Evolutionary conservation across 208 protist genomes (phyloP).

Genomic region (Crithidia expoeki): DNA sequence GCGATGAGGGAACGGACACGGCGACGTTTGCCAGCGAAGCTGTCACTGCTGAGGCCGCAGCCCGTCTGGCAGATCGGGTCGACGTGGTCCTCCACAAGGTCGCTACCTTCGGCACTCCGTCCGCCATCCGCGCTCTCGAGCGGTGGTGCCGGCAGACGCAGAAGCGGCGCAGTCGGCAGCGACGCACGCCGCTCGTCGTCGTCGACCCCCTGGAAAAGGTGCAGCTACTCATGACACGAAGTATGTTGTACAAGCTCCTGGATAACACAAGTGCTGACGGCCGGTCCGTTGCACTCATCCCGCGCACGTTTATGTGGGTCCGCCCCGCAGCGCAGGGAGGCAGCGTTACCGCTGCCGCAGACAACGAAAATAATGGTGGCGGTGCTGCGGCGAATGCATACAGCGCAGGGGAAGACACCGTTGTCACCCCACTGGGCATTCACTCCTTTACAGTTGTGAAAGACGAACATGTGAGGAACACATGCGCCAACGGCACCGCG

Average conservation of each 20-base stretch:
- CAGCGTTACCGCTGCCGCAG: background rate
- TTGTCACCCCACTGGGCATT: conserved; percentile 20
- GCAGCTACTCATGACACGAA: conserved; percentile 56
- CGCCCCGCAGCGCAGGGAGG: background rate
- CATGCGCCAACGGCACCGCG: conserved; percentile 19
- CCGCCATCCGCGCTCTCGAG: conserved; percentile 45
- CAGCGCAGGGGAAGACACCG: background rate
- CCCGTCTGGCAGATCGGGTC: conserved; percentile 26
- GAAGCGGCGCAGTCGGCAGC: conserved; percentile 23
- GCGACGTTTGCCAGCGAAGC: background rate
- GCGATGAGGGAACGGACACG: background rate
- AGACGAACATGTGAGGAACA: conserved; percentile 2
- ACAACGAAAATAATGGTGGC: background rate
- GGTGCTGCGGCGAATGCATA: too few relatives aligned
- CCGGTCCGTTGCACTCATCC: conserved; percentile 41
- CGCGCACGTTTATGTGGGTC: conserved; percentile 66
- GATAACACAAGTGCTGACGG: conserved; percentile 32
- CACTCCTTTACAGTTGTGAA: conserved; percentile 29
- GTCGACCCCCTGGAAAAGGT: conserved; percentile 65
- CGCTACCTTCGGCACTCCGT: conserved; percentile 52
- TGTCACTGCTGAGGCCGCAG: conserved; percentile 2
- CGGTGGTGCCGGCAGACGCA: conserved; percentile 44
- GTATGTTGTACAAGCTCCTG: conserved; percentile 52
- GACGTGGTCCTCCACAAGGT: conserved; percentile 88
- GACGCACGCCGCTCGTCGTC: conserved; percentile 46